Evolutionary conservation across 1,284 basidiomycete genomes (phyloP), one percentile per base, ranked within the genome.

Genomic region (Ganoderma sinense): DNA sequence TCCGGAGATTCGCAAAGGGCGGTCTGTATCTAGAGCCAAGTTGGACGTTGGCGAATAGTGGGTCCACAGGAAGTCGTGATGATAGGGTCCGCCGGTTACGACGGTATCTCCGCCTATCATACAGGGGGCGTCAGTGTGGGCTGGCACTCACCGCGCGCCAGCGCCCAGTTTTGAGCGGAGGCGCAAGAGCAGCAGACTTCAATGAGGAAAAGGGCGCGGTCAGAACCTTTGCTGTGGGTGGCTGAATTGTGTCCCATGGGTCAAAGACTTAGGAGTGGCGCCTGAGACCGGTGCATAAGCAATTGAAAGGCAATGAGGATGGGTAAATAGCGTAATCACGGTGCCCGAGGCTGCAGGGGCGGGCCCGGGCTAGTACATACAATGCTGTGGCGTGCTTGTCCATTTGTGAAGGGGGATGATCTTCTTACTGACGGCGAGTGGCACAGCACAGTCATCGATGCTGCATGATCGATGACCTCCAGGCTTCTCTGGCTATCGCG

Each of bases 71-170:
- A 36, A 23, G 33, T n/a, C n/a, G 11, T 33, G 16, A 33, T 33
- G 33, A 16, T 7, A 20, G 33, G 36, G 33, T 36, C 56, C 29
- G 4, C 53, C 53, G 56, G 56, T 33, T 39, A n/a, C 20, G 20
- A 59, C 16, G 36, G n/a, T 59, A 62, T 61, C 60, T 67, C 65
- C 65, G 65, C 65, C 65, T 67, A 39, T 53, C 41, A 55, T 10
- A 39, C 33, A 36, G 26, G 64, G 39, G 64, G 48, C 23, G 23
- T 53, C 48, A 26, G 8, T 23, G 13, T 29, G 48, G n/a, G 26
- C n/a, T 51, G 1, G 48, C 23, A 26, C 36, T n/a, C 36, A 39
- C 10, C 36, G 56, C 20, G 7, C 20, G 20, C n/a, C 16, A 29
- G 53, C 53, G 53, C 53, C 16, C 26, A 33, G 16, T 6, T 13